Percentiles rank a stretch among this genome's conserved stretches.
These are phyloP conservation scores for Pythium dissotocum DNA, from an alignment of 352 stramenopile genomes.

Conservation along the genomic window DNA sequence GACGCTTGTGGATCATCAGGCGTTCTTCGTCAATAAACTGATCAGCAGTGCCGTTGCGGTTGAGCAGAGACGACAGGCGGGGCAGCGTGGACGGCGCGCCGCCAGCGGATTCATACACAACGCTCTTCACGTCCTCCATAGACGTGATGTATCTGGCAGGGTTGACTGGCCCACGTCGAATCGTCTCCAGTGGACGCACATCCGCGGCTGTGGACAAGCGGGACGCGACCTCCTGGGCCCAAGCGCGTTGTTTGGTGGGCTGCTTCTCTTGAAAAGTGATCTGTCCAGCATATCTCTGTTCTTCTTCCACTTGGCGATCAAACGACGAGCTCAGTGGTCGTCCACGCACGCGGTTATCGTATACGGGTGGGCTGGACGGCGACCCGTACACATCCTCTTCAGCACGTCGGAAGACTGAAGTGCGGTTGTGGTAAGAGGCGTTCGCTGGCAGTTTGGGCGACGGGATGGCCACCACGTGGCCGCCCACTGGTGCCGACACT, in stretches of 20 bases:
- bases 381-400: slow-evolving; percentile 4
- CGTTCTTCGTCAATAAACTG: slow-evolving; percentile 14
- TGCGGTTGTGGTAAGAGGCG: neutral
- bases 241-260: neutral
- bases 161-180: neutral
- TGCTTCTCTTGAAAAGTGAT: slow-evolving; percentile 14
- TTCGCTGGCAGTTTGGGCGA: slow-evolving; percentile 3
- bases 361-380: neutral
- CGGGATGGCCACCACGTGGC: neutral
- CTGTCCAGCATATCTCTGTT: slow-evolving; percentile 9
- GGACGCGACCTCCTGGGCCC: slow-evolving; percentile 1
- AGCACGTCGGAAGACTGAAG: neutral
- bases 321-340: neutral
- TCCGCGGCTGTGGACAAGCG: neutral
- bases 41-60: slow-evolving; percentile 1
- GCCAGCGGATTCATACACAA: neutral
- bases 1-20: slow-evolving; percentile 19
- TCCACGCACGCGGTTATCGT: slow-evolving; percentile 18
- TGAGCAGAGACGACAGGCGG: slow-evolving; percentile 23
- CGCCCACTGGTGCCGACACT: slow-evolving; percentile 20
- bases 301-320: neutral
- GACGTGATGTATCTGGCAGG: neutral
- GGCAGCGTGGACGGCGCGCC: slow-evolving; percentile 16
- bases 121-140: slow-evolving; percentile 2
- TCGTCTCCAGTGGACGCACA: neutral